Percentiles rank a stretch among this genome's conserved stretches.
Evolutionary conservation across 257 asterid species (phyloP).

Genomic region (Prunella vulgaris): DNA sequence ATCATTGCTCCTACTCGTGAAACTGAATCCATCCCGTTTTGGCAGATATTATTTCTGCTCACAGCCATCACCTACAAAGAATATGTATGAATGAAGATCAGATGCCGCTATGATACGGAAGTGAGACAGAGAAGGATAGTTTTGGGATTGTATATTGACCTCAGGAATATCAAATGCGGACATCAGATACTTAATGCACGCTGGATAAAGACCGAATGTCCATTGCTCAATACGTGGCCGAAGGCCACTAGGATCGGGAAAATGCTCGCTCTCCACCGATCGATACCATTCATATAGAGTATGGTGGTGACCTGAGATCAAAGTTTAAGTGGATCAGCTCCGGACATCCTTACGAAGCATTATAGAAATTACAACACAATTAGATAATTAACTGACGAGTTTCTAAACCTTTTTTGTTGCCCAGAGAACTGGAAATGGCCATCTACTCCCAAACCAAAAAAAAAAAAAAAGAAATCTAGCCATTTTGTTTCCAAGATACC

Average conservation of each 20-base stretch:
- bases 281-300: constrained; percentile 91
- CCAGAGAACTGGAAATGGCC: too few species aligned
- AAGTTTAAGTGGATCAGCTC: background rate
- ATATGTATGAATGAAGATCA: background rate
- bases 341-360: too few species aligned
- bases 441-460: too few species aligned
- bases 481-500: too few species aligned
- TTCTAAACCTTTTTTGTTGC: too few species aligned
- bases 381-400: too few species aligned
- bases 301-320: constrained; percentile 78
- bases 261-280: constrained; percentile 88
- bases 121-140: background rate
- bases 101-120: background rate
- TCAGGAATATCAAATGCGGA: constrained; percentile 97
- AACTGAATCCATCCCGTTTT: constrained; percentile 77
- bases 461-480: too few species aligned
- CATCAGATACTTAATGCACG: constrained; percentile 98
- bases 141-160: constrained; percentile 31
- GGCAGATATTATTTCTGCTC: constrained; percentile 76
- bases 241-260: constrained; percentile 97
- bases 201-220: constrained; percentile 98
- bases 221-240: constrained; percentile 90
- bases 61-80: constrained; percentile 90
- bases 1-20: constrained; percentile 76
- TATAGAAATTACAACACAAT: too few species aligned